These are phyloP conservation scores for Plenodomus biglobosus DNA, from an alignment of 2,329 filamentous ascomycete species.

Conservation along the genomic window DNA sequence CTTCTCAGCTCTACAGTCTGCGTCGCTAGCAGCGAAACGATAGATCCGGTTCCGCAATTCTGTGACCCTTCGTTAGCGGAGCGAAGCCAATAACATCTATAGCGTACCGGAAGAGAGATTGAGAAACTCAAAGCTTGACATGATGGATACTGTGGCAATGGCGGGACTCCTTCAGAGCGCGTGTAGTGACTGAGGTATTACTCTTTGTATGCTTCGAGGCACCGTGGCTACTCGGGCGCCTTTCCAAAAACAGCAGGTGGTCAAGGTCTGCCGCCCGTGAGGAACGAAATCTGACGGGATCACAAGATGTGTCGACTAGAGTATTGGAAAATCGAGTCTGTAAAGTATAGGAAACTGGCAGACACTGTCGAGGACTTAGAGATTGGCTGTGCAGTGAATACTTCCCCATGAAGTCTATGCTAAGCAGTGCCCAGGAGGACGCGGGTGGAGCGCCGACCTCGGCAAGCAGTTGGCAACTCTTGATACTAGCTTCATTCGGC, in stretches of 20 bases:
- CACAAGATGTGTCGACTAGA: background rate
- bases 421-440: background rate
- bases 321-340: background rate
- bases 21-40: slow-evolving; percentile 4
- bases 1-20: slow-evolving; percentile 9
- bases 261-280: background rate
- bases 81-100: background rate
- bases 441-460: background rate
- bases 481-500: background rate
- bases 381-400: background rate
- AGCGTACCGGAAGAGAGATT: background rate
- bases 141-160: too few species aligned
- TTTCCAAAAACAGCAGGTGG: background rate
- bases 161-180: too few species aligned
- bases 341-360: background rate
- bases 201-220: background rate
- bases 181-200: background rate
- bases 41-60: slow-evolving; percentile 15
- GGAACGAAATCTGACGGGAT: background rate
- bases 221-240: background rate
- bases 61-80: background rate
- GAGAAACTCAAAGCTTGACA: background rate
- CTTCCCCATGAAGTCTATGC: background rate
- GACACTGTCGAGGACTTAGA: background rate
- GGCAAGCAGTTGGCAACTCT: background rate